Conservation (phyloP, 176 grass and related monocot species). For the Triticum urartu region DNA sequence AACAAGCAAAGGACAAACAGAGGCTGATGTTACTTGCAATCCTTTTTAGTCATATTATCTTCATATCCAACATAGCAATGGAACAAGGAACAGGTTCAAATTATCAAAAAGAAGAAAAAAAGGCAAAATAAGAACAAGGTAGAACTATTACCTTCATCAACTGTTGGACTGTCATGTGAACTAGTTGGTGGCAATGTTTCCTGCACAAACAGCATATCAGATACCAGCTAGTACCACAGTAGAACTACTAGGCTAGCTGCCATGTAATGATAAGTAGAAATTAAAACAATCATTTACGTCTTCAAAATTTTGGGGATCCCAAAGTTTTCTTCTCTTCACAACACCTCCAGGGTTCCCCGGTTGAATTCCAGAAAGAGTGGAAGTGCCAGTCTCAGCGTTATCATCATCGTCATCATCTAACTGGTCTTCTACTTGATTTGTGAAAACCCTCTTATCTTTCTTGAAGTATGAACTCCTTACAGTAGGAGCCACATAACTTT, state of each 20-base stretch:
- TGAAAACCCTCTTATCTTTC: conserved; percentile 39
- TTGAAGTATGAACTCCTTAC: conserved; percentile 75
- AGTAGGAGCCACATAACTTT: conserved; percentile 31
- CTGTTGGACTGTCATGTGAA: conserved; percentile 29
- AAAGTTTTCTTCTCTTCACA: conserved; percentile 71
- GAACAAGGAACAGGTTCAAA: neutral
- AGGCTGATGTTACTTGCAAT: neutral
- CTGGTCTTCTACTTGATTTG: conserved; percentile 32
- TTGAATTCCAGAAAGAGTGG: conserved; percentile 38
- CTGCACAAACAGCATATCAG: conserved; percentile 52
- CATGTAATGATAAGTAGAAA: conserved; percentile 22
- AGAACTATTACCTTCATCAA: conserved; percentile 57
- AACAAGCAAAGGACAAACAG: neutral
- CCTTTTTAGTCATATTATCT: conserved; percentile 1
- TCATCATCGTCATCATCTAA: conserved; percentile 35
- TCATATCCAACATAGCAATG: conserved; percentile 10
- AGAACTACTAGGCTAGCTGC: neutral
- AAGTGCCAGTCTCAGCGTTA: conserved; percentile 18
- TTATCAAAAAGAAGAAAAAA: neutral
- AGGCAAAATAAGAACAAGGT: conserved; percentile 17
- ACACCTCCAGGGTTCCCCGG: conserved; percentile 25
- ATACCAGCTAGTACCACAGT: conserved; percentile 3
- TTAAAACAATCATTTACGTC: conserved; percentile 41
- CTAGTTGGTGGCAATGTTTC: conserved; percentile 27
- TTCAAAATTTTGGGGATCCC: conserved; percentile 32